Conservation (phyloP, 2,329 filamentous ascomycete genomes). For the Tolypocladium album region DNA sequence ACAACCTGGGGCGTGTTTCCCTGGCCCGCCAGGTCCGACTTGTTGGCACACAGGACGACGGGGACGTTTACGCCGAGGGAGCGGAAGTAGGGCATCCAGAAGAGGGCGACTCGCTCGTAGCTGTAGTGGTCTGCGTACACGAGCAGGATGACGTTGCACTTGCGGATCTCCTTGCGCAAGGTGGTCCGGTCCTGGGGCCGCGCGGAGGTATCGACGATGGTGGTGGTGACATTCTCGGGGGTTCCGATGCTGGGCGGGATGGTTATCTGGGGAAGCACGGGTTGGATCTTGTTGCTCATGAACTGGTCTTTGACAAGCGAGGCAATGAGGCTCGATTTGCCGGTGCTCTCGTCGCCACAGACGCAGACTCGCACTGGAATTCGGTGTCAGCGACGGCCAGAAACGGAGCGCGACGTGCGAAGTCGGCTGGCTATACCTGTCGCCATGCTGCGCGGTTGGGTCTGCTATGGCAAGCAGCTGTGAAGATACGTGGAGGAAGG, state of each 20-base stretch:
- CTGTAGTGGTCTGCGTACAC: slow-evolving; percentile 99
- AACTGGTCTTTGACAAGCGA: slow-evolving; percentile 97
- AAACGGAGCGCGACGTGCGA: not conserved
- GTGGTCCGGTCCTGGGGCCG: slow-evolving; percentile 86
- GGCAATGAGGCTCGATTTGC: slow-evolving; percentile 87
- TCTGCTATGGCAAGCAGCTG: slow-evolving; percentile 1
- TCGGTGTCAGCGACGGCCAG: slow-evolving; percentile 7
- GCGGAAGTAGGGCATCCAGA: slow-evolving; percentile 98
- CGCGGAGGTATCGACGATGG: slow-evolving; percentile 93
- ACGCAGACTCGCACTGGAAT: slow-evolving; percentile 75
- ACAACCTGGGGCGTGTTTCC: slow-evolving; percentile 74
- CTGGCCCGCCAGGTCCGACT: slow-evolving; percentile 74
- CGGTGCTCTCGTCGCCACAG: slow-evolving; percentile 92
- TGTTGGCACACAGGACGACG: slow-evolving; percentile 93
- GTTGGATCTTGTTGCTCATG: slow-evolving; percentile 88
- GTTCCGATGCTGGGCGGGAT: slow-evolving; percentile 88
- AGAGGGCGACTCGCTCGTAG: slow-evolving; percentile 92
- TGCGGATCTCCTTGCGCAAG: slow-evolving; percentile 86
- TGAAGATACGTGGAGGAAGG: not conserved
- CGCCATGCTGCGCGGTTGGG: slow-evolving; percentile 11
- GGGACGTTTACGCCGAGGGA: slow-evolving; percentile 98
- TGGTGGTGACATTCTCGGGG: slow-evolving; percentile 93
- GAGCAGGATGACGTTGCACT: slow-evolving; percentile 91
- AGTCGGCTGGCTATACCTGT: slow-evolving; percentile 10
- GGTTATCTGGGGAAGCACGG: slow-evolving; percentile 87